Evolutionary conservation across 2,329 filamentous ascomycete genomes (phyloP).

Genomic region (Pseudogymnoascus verrucosus): DNA sequence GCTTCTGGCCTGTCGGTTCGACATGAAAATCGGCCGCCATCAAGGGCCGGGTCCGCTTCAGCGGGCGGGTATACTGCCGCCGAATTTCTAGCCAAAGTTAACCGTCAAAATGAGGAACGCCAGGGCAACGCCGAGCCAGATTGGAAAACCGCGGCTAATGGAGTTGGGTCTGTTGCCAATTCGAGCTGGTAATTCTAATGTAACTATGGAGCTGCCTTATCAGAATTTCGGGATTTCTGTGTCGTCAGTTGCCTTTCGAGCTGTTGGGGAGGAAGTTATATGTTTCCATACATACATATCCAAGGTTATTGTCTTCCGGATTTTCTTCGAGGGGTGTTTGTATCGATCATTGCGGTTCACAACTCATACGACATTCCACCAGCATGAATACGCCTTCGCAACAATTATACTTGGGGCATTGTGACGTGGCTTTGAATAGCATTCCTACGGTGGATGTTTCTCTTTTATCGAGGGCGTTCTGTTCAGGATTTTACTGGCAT

Average conservation of each 20-base stretch:
- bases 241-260: neutral
- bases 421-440: neutral
- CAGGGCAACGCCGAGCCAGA: neutral
- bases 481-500: neutral
- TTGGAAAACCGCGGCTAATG: neutral
- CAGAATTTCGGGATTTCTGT: neutral
- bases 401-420: neutral
- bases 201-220: neutral
- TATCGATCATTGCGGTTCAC: neutral
- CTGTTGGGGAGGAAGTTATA: neutral
- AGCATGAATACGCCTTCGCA: neutral
- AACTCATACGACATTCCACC: neutral
- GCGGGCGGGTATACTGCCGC: neutral
- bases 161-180: neutral
- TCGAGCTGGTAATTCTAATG: neutral
- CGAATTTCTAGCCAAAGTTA: constrained; percentile 1
- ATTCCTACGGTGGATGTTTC: neutral
- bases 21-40: neutral
- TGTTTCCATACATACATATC: constrained; percentile 6
- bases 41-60: neutral
- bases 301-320: neutral
- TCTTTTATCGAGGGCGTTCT: constrained; percentile 1
- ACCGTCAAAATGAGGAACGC: neutral
- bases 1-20: neutral
- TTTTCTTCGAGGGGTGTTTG: neutral